A percentile compares a stretch with the other conserved stretches of the same genome.
phyloP scores from a whole-genome alignment of 768 basidiomycete species.

The Lentinula sp. region DNA sequence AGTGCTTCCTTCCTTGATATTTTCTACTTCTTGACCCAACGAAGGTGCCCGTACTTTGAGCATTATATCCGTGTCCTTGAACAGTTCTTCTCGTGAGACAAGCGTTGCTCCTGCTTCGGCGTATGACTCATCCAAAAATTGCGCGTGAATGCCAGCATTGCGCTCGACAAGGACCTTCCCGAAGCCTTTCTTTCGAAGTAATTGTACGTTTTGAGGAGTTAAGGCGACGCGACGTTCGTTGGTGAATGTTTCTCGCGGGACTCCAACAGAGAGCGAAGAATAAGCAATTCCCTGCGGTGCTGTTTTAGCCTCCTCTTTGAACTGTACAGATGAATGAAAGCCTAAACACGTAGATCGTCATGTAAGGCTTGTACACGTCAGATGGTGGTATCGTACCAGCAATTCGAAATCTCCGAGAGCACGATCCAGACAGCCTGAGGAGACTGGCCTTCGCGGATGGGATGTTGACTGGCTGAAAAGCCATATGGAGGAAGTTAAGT shows the following conservation, averaged over 20 bases:
- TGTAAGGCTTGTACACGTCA: neutral
- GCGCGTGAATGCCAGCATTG: slow-evolving; percentile 63
- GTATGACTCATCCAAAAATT: slow-evolving; percentile 81
- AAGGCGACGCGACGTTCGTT: slow-evolving; percentile 77
- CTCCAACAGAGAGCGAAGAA: slow-evolving; percentile 66
- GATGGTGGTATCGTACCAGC: neutral
- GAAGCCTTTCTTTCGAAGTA: slow-evolving; percentile 83
- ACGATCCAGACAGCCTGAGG: neutral
- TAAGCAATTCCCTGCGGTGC: slow-evolving; percentile 46
- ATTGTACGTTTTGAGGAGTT: slow-evolving; percentile 70
- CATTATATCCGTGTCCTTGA: slow-evolving; percentile 64
- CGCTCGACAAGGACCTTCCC: slow-evolving; percentile 64
- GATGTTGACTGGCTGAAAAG: slow-evolving; percentile 1
- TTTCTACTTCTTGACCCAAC: slow-evolving; percentile 51
- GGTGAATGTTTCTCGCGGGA: slow-evolving; percentile 71
- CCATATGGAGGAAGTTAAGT: neutral
- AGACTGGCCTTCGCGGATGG: neutral
- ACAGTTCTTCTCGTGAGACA: slow-evolving; percentile 68
- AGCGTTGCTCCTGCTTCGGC: slow-evolving; percentile 72
- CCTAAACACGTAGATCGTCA: slow-evolving; percentile 2
- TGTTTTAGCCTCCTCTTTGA: neutral
- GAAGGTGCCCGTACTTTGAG: slow-evolving; percentile 82
- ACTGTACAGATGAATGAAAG: slow-evolving; percentile 4
- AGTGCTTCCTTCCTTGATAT: slow-evolving; percentile 69
- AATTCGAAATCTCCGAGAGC: neutral